Evolutionary conservation across 257 asterid species (phyloP).

Genomic region (Paulownia fortunei): DNA sequence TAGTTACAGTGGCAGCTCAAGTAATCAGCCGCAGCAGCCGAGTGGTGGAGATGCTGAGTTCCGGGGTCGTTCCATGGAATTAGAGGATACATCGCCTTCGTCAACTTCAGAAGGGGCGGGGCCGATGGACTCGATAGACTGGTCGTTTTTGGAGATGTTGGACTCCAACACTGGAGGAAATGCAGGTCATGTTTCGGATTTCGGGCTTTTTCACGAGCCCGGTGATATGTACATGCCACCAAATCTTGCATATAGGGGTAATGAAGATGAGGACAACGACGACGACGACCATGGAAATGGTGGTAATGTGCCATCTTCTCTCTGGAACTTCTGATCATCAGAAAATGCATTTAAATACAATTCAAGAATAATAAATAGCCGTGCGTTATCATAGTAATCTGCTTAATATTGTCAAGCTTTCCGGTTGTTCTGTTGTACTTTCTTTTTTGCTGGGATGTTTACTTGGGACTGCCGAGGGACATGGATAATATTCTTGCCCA

Average conservation of each 20-base stretch:
- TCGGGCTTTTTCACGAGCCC: constrained; percentile 52
- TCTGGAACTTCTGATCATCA: constrained; percentile 56
- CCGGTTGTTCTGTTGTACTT: constrained; percentile 1
- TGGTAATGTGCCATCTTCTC: constrained; percentile 43
- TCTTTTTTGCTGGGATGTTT: constrained; percentile 21
- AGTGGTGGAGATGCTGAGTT: not conserved
- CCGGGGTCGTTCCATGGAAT: constrained; percentile 15
- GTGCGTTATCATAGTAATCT: not conserved
- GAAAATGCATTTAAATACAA: not conserved
- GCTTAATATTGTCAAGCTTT: not conserved
- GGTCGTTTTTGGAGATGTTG: constrained; percentile 56
- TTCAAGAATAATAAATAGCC: not conserved
- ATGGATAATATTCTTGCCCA: not conserved
- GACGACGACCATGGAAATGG: constrained; percentile 33
- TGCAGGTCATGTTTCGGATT: constrained; percentile 38
- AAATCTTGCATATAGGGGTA: constrained; percentile 3
- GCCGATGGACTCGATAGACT: constrained; percentile 38
- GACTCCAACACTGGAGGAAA: constrained; percentile 15
- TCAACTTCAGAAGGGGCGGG: constrained; percentile 29
- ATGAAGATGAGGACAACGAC: not conserved
- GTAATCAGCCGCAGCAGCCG: not conserved
- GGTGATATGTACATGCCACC: constrained; percentile 50
- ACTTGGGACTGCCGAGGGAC: not conserved
- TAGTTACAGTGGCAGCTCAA: not conserved
- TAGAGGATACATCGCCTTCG: constrained; percentile 23